Base-by-base conservation (phyloP, 225 moss, liverwort and hornwort species). In the Pseudoscleropodium purum region DNA sequence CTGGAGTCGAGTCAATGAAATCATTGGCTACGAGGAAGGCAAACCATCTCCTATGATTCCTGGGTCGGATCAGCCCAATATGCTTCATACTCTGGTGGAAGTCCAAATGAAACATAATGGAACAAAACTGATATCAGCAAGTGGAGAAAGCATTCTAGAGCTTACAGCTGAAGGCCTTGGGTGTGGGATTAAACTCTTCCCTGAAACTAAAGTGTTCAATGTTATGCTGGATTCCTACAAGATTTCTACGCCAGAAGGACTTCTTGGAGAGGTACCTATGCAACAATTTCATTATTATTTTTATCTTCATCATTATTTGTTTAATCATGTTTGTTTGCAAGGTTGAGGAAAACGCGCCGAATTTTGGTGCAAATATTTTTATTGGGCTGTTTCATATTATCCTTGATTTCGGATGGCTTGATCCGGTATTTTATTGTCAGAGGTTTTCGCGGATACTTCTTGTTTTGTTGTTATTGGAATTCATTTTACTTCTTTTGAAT, bases 51-150 rank as follows among this genome's bases (percentile, higher is more conserved):
- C 94, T 82, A 73, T 99, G 54, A 78, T 96, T 72, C 97, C 96
- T 84, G 96, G 96, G 57, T 87, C 92, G 82, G 98, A 96, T 92
- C 92, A 94, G 64, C 97, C 97, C 29, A 88, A 99, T 70, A 99
- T 99, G 98, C 95, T 99, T 30, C 97, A 99, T 85, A 96, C 97
- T 45, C 30, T 95, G 64, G 90, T 99, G 63, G 95, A 96, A 90
- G 95, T 99, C 20, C 96, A 94, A 91, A 99, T 99, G 98, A 95
- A 84, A 63, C 97, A 96, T 63, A 99, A 99, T 93, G 98, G 96
- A 82, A 99, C 98, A 85, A 96, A 92, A 87, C 75, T 99, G 87
- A 83, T 99, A 49, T 95, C 93, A 27, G 88, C 94, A 56, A 93
- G 90, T 90, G 92, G 94, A 68, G 91, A 95, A 68, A 88, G 89